Conservation (phyloP, 2,329 filamentous ascomycete genomes). For the Alternaria sp. region DNA sequence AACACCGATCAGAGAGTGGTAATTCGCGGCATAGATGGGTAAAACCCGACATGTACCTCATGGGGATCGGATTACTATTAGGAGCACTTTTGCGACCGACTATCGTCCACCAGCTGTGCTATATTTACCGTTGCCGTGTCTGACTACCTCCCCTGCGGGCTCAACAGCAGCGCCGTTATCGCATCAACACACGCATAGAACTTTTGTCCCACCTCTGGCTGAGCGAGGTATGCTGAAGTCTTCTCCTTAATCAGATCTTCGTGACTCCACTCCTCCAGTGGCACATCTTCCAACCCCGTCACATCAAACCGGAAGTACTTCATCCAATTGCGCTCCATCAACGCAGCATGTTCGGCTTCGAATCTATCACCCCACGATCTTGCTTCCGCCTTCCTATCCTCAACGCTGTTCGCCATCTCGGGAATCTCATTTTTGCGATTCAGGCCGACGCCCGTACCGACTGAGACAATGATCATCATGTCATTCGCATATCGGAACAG, state of each 20-base stretch:
- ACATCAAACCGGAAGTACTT: constrained; percentile 45
- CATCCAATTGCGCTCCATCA: constrained; percentile 40
- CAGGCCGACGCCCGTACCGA: constrained; percentile 35
- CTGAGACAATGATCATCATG: constrained; percentile 40
- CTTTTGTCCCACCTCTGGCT: constrained; percentile 27
- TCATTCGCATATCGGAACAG: constrained; percentile 40
- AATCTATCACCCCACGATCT: constrained; percentile 29
- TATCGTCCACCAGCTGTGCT: not conserved
- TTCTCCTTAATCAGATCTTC: constrained; percentile 36
- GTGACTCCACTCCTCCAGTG: constrained; percentile 39
- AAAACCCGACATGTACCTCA: not conserved
- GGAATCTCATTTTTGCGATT: constrained; percentile 22
- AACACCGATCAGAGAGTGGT: too few relatives aligned
- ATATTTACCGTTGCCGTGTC: not conserved
- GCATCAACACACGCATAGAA: constrained; percentile 43
- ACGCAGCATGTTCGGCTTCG: constrained; percentile 27
- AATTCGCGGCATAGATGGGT: not conserved
- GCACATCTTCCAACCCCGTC: constrained; percentile 32
- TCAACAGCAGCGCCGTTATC: constrained; percentile 31
- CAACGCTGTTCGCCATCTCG: constrained; percentile 38
- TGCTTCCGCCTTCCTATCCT: constrained; percentile 28
- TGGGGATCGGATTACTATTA: not conserved
- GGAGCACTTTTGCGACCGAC: not conserved
- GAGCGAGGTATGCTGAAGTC: constrained; percentile 34
- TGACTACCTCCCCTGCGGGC: constrained; percentile 8